A percentile compares a stretch with the other conserved stretches of the same genome.
phyloP scores from a whole-genome alignment of 2,329 filamentous ascomycete species.

The Fusarium sp. region DNA sequence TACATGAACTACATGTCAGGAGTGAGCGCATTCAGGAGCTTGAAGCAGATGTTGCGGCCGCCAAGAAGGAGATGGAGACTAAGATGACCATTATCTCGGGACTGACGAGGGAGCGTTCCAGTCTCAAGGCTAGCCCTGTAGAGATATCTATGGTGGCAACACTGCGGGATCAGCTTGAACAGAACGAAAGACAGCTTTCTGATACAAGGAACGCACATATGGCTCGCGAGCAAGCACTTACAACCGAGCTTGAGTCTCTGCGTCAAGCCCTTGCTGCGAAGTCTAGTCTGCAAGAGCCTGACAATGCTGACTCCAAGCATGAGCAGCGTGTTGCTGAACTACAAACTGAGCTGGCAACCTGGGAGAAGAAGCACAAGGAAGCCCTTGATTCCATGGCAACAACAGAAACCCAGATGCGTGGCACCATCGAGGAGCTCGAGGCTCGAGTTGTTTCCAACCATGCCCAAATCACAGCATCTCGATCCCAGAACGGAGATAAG shows the following conservation, averaged over 20 bases:
- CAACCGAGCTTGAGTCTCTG: constrained; percentile 76
- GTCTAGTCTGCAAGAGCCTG: constrained; percentile 41
- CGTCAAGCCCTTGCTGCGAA: constrained; percentile 61
- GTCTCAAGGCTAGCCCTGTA: constrained; percentile 83
- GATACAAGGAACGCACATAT: constrained; percentile 78
- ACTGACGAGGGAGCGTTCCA: constrained; percentile 90
- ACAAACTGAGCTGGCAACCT: constrained; percentile 76
- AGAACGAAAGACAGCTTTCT: constrained; percentile 84
- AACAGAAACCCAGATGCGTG: constrained; percentile 78
- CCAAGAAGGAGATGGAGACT: constrained; percentile 95
- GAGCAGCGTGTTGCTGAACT: constrained; percentile 72
- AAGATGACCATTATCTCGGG: constrained; percentile 98
- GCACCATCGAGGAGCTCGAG: constrained; percentile 80
- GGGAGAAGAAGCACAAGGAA: constrained; percentile 80
- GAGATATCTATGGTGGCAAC: constrained; percentile 92
- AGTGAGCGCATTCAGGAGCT: constrained; percentile 92
- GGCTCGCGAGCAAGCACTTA: constrained; percentile 79
- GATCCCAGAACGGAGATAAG: constrained; percentile 52
- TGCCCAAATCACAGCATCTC: constrained; percentile 59
- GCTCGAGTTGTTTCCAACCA: constrained; percentile 64
- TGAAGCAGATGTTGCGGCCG: constrained; percentile 82
- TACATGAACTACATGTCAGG: constrained; percentile 88
- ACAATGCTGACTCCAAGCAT: constrained; percentile 54
- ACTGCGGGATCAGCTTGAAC: constrained; percentile 87
- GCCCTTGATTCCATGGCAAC: constrained; percentile 76